A percentile compares a stretch with the other conserved stretches of the same genome.
Conservation (phyloP, 768 basidiomycete species). For the Pholiota microspora region DNA sequence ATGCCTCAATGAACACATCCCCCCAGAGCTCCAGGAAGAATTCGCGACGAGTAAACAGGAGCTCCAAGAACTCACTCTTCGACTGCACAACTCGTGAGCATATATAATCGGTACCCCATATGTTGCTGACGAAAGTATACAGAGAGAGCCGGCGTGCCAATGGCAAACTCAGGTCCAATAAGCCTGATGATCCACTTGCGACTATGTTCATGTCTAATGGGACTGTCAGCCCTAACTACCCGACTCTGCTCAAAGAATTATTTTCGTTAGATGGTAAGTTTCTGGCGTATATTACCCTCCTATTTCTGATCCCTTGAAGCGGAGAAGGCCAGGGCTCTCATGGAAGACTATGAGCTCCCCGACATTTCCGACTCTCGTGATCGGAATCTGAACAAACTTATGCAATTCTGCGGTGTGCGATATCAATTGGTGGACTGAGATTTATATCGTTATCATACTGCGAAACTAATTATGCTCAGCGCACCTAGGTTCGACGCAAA, state of each 20-base stretch:
- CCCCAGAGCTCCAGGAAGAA: slow-evolving; percentile 47
- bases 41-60: slow-evolving; percentile 41
- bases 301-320: slow-evolving; percentile 19
- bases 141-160: slow-evolving; percentile 62
- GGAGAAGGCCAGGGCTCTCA: slow-evolving; percentile 31
- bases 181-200: slow-evolving; percentile 38
- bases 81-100: slow-evolving; percentile 60
- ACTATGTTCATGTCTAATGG: slow-evolving; percentile 50
- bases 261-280: slow-evolving; percentile 50
- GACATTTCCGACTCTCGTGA: slow-evolving; percentile 37
- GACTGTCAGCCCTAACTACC: slow-evolving; percentile 44
- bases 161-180: slow-evolving; percentile 40
- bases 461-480: slow-evolving; percentile 11
- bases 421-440: slow-evolving; percentile 50
- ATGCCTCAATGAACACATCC: slow-evolving; percentile 45
- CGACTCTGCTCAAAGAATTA: slow-evolving; percentile 48
- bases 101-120: neutral
- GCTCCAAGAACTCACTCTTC: slow-evolving; percentile 43
- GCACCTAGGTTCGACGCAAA: slow-evolving; percentile 12
- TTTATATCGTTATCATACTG: slow-evolving; percentile 1
- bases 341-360: slow-evolving; percentile 36
- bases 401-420: slow-evolving; percentile 55
- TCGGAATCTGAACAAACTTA: slow-evolving; percentile 52
- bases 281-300: neutral
- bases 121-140: neutral